phyloP scores from a whole-genome alignment of 371 early-diverging fungal genomes.

The Mucor piriformis region DNA sequence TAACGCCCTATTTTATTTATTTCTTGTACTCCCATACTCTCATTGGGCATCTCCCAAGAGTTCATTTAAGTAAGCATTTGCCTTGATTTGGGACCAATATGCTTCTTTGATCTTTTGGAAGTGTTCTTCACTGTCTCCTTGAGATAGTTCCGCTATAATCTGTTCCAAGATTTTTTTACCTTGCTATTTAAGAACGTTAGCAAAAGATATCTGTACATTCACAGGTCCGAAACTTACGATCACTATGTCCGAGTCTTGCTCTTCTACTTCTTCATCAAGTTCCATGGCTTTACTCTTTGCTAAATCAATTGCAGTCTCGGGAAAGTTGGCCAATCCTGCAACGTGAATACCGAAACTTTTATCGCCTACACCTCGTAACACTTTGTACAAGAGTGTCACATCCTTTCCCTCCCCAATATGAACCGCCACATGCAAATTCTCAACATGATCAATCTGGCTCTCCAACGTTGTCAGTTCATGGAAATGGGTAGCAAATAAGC shows the following conservation, averaged over 20 bases:
- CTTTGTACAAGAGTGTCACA: slow-evolving; percentile 89
- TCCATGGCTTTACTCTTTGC: slow-evolving; percentile 89
- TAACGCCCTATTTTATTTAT: no score
- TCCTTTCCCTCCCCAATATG: slow-evolving; percentile 61
- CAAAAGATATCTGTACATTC: not conserved
- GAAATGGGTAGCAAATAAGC: slow-evolving; percentile 97
- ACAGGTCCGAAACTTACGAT: slow-evolving; percentile 3
- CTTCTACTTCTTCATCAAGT: slow-evolving; percentile 65
- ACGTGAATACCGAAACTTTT: slow-evolving; percentile 99
- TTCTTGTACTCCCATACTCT: not conserved
- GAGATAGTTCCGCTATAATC: slow-evolving; percentile 46
- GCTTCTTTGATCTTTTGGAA: slow-evolving; percentile 37
- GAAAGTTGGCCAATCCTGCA: slow-evolving; percentile 95
- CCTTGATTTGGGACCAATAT: slow-evolving; percentile 42
- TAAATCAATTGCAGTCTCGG: slow-evolving; percentile 77
- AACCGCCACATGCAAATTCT: slow-evolving; percentile 88
- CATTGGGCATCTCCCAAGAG: slow-evolving; percentile 2
- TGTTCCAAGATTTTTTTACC: slow-evolving; percentile 13
- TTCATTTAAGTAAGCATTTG: slow-evolving; percentile 54
- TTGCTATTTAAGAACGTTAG: not conserved
- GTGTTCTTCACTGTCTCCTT: slow-evolving; percentile 38
- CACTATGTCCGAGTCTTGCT: not conserved
- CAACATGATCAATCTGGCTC: slow-evolving; percentile 70
- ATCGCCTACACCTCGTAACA: slow-evolving; percentile 89
- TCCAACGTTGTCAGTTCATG: slow-evolving; percentile 93